Conservation (phyloP, 139 green algal species). For the Chlorella sp. region DNA sequence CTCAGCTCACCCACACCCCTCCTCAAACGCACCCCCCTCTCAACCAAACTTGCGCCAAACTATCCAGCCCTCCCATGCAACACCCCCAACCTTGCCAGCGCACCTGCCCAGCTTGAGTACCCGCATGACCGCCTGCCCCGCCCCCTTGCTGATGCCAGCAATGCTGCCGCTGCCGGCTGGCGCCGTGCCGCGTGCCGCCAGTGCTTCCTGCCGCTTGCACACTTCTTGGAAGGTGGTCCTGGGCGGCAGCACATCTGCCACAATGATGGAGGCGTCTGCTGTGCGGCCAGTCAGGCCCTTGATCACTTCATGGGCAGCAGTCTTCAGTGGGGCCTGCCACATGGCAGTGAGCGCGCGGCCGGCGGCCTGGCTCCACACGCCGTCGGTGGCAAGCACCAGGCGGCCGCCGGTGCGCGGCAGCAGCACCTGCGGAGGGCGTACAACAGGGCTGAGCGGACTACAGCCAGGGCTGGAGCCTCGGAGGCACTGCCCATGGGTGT, state of each 20-base stretch:
- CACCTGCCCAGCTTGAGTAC: background rate
- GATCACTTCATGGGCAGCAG: background rate
- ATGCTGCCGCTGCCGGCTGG: too few relatives aligned
- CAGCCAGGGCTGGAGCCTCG: too few relatives aligned
- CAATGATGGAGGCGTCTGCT: background rate
- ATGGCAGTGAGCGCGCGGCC: background rate
- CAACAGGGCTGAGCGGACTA: too few relatives aligned
- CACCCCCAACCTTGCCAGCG: too few relatives aligned
- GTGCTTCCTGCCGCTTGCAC: background rate
- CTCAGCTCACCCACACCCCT: too few relatives aligned
- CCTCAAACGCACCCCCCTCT: too few relatives aligned
- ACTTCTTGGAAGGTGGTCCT: background rate
- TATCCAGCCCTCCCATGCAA: background rate
- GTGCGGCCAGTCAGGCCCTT: background rate
- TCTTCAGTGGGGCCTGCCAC: background rate
- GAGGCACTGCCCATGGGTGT: too few relatives aligned
- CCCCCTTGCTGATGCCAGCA: too few relatives aligned
- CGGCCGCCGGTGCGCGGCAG: background rate
- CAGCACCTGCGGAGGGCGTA: background rate
- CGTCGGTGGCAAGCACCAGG: background rate
- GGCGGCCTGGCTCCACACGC: conserved; percentile 7
- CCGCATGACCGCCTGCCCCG: too few relatives aligned
- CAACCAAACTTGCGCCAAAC: too few relatives aligned
- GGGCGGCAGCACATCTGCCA: background rate
- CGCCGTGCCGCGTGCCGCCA: background rate